phyloP scores from a whole-genome alignment of 2,329 filamentous ascomycete species.

The Cladophialophora bantiana region DNA sequence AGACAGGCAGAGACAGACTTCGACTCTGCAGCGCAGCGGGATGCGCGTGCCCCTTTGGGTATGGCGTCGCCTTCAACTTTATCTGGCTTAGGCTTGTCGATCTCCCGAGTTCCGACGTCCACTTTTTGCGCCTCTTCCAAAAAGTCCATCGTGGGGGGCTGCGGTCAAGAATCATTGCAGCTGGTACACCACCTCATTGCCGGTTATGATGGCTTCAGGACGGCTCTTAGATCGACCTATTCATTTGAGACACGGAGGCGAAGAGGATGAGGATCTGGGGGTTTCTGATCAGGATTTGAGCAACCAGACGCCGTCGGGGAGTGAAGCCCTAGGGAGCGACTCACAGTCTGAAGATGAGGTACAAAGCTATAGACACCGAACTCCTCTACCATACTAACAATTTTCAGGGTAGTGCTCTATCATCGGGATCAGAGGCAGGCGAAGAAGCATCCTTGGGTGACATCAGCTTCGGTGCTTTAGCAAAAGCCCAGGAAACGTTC shows the following conservation, averaged over 20 bases:
- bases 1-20: constrained; percentile 7
- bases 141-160: constrained; percentile 14
- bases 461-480: constrained; percentile 89
- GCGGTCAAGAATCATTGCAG: not conserved
- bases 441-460: constrained; percentile 56
- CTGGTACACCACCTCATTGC: not conserved
- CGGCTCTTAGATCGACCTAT: constrained; percentile 28
- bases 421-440: constrained; percentile 40
- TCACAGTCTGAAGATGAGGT: constrained; percentile 21
- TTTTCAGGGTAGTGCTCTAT: constrained; percentile 21
- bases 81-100: constrained; percentile 20
- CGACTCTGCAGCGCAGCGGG: not conserved
- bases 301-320: constrained; percentile 20
- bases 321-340: constrained; percentile 12
- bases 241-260: constrained; percentile 39
- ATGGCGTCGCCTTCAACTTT: constrained; percentile 10
- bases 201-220: constrained; percentile 24
- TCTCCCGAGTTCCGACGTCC: not conserved
- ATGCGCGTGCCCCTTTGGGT: constrained; percentile 4
- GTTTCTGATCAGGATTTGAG: constrained; percentile 20
- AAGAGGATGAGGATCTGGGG: constrained; percentile 49
- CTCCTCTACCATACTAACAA: constrained; percentile 5
- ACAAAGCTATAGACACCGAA: not conserved
- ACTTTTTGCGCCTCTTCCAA: constrained; percentile 6
- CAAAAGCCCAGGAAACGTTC: constrained; percentile 80